Evolutionary conservation across 306 rosid genomes (phyloP).

Genomic region (Delonix regia): DNA sequence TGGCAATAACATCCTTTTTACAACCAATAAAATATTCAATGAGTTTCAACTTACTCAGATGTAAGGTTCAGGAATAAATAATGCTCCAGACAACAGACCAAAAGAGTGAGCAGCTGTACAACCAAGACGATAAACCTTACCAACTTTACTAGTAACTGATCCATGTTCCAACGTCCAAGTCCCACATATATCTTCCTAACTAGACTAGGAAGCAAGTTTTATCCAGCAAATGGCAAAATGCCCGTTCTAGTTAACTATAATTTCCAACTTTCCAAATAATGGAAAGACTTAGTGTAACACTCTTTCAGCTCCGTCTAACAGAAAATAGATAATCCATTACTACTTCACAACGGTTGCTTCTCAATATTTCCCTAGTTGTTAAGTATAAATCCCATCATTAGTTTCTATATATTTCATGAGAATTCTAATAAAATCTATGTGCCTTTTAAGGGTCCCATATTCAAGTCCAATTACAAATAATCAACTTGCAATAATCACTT

Average conservation of each 20-base stretch:
- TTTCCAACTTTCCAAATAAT: too few relatives aligned
- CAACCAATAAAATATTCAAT: neutral
- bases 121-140: neutral
- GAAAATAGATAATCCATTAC: neutral
- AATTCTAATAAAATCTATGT: neutral
- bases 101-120: neutral
- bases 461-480: neutral
- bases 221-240: too few relatives aligned
- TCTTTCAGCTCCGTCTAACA: neutral
- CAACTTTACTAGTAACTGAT: neutral
- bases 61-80: neutral
- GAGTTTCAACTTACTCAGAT: neutral
- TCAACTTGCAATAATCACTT: neutral
- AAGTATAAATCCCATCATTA: neutral
- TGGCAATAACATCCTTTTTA: too few relatives aligned
- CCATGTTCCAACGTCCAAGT: slow-evolving; percentile 3
- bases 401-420: neutral
- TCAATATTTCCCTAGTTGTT: neutral
- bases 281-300: too few relatives aligned
- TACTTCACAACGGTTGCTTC: neutral
- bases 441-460: neutral
- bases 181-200: neutral
- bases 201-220: neutral
- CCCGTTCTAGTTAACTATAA: too few relatives aligned
- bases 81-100: neutral